Base-by-base conservation (phyloP, 371 early-diverging fungal genomes). In the Batkoa obscura region DNA sequence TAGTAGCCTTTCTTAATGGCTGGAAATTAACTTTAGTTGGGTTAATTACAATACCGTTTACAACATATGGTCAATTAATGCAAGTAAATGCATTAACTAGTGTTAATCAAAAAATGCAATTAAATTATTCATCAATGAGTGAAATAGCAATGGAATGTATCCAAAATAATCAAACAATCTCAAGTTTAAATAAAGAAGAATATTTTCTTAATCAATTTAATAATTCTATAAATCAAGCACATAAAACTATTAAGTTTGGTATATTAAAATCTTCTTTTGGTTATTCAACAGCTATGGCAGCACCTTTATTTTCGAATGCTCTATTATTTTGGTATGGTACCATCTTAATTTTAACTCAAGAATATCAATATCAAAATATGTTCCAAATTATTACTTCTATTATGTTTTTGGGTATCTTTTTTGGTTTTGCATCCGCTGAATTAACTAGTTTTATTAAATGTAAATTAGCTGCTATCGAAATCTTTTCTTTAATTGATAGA, bases 21-120 rank as follows among this genome's bases (percentile, higher is more conserved):
- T 91, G 90, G 90, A 76, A 78, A 62, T 72, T 94, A 38, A 81
- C 90, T 17, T 66, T 89, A 50, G 87, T 94, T 8, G 73, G 93
- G 43, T 15, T 33, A n/a, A n/a, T 52, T 65, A 68, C 68, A 58
- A 60, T 72, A n/a, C 60, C 66, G 37, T 62, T 79, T 55, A 63
- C 76, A 38, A 64, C 57, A 3, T 64, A 68, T 39, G 78, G 74
- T 4, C 60, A 64, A 41, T 61, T 59, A 38, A 59, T 69, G 48
- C 66, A 64, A 47, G 42, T 71, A 32, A 64, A 57, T 8, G 55
- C 64, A n/a, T 12, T 65, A 36, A 17, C 62, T 55, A 75, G 79
- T 53, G 73, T 71, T 50, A 78, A 78, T 45, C 67, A 68, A 50
- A 70, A 78, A 60, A 78, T 73, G 41, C 71, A 74, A 61, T 74